Conservation (phyloP, 176 grass and related monocot genomes). For the Ampelocalamus luodianensis region DNA sequence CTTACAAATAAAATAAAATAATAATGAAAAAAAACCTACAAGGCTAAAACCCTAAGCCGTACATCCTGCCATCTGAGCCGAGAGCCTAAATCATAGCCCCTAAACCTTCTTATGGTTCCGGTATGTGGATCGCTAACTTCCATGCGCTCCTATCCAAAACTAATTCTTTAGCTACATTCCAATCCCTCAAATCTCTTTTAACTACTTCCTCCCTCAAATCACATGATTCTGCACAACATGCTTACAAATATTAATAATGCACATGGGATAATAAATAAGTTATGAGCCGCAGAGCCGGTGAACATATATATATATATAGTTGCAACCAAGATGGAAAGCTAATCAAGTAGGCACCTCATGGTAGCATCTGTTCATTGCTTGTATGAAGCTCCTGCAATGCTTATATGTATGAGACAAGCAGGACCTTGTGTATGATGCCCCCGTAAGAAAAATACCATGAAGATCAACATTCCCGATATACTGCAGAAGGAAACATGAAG, state of each 20-base stretch:
- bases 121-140: too few relatives aligned
- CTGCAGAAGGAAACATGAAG: conserved; percentile 44
- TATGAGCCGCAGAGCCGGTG: too few relatives aligned
- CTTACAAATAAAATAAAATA: too few relatives aligned
- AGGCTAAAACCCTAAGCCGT: too few relatives aligned
- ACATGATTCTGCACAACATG: not conserved
- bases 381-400: conserved; percentile 35
- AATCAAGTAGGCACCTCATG: conserved; percentile 40
- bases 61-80: too few relatives aligned
- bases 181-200: too few relatives aligned
- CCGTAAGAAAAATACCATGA: conserved; percentile 38
- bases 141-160: too few relatives aligned
- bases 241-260: conserved; percentile 28
- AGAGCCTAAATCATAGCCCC: too few relatives aligned
- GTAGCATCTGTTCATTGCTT: conserved; percentile 42
- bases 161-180: too few relatives aligned
- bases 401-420: conserved; percentile 45
- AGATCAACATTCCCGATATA: conserved; percentile 39
- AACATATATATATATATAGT: not conserved
- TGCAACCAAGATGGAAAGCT: conserved; percentile 17
- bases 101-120: too few relatives aligned
- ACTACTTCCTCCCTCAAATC: too few relatives aligned
- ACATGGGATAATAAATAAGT: conserved; percentile 15
- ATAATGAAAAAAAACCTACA: too few relatives aligned
- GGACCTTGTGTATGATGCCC: conserved; percentile 33